phyloP scores from a whole-genome alignment of 2,329 filamentous ascomycete genomes.

The Nakataea oryzae region DNA sequence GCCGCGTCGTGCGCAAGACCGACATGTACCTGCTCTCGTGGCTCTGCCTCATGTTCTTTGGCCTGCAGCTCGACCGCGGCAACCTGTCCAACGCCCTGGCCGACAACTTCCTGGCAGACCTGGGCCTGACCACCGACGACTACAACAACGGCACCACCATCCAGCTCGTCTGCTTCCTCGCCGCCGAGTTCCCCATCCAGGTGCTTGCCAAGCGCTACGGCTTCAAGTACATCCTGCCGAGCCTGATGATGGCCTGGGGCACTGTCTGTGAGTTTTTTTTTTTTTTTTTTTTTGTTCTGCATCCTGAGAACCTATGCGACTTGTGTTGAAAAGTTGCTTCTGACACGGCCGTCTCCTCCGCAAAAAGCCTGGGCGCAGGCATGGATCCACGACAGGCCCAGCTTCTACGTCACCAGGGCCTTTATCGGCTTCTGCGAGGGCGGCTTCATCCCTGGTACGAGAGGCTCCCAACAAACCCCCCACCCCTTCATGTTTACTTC shows the following conservation, averaged over 20 bases:
- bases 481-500: too few species aligned
- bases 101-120: constrained; percentile 49
- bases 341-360: neutral
- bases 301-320: too few species aligned
- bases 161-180: constrained; percentile 41
- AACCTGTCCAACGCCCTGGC: constrained; percentile 53
- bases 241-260: constrained; percentile 39
- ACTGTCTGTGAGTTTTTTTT: constrained; percentile 24
- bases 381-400: constrained; percentile 34
- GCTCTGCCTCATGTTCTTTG: constrained; percentile 44
- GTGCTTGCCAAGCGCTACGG: constrained; percentile 47
- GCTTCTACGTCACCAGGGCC: constrained; percentile 39
- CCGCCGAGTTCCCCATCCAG: constrained; percentile 48
- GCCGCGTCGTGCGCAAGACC: constrained; percentile 40
- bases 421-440: constrained; percentile 43
- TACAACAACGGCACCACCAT: constrained; percentile 50
- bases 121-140: constrained; percentile 34
- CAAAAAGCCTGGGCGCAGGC: constrained; percentile 30
- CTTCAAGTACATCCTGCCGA: constrained; percentile 43
- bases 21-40: constrained; percentile 29
- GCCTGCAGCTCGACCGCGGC: constrained; percentile 51
- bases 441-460: constrained; percentile 39
- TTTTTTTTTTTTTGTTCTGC: constrained; percentile 2
- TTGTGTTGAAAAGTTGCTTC: neutral
- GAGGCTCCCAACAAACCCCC: neutral